Conservation (phyloP, 306 rosid genomes). For the Leucaena leucocephala region DNA sequence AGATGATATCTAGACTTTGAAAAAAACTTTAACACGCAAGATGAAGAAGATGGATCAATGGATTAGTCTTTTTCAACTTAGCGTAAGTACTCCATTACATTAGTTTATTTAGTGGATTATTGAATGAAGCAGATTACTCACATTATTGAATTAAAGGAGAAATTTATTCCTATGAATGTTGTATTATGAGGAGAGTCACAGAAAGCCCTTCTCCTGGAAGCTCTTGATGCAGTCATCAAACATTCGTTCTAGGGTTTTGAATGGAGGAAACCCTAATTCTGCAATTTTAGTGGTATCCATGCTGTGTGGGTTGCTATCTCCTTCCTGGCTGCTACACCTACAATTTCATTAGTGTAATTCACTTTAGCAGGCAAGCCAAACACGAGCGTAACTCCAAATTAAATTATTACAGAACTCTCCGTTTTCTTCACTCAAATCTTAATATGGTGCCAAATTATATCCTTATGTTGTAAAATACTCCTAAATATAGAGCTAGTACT, state of each 20-base stretch:
- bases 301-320: slow-evolving; percentile 66
- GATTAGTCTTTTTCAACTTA: background rate
- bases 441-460: background rate
- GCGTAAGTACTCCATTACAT: too few relatives aligned
- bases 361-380: background rate
- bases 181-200: slow-evolving; percentile 13
- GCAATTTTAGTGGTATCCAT: slow-evolving; percentile 74
- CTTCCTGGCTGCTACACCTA: slow-evolving; percentile 63
- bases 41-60: background rate
- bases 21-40: background rate
- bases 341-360: background rate
- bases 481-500: too few relatives aligned
- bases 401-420: background rate
- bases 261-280: slow-evolving; percentile 67
- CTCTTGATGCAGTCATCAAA: slow-evolving; percentile 86
- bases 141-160: background rate
- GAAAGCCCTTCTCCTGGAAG: slow-evolving; percentile 65
- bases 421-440: background rate
- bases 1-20: too few relatives aligned
- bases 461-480: too few relatives aligned
- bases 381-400: background rate
- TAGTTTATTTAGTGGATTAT: background rate
- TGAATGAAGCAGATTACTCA: background rate
- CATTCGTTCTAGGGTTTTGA: slow-evolving; percentile 73
- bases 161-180: background rate